Percentiles rank a stretch among this genome's conserved stretches.
Evolutionary conservation across 257 asterid species (phyloP).

Genomic region (Avicennia marina): DNA sequence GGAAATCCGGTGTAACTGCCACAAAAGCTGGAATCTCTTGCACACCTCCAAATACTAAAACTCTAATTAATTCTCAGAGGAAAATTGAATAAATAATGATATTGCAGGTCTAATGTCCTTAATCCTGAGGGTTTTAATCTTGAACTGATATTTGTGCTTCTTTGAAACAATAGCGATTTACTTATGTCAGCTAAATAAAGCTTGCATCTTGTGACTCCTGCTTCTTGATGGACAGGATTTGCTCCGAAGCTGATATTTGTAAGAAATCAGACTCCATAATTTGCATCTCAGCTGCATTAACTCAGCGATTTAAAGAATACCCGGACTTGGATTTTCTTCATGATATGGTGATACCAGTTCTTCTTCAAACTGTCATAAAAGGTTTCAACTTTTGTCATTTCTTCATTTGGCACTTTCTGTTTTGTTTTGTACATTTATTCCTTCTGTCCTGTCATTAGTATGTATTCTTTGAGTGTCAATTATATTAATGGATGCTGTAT

Average conservation of each 20-base stretch:
- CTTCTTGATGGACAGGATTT: slow-evolving; percentile 44
- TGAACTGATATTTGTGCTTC: background rate
- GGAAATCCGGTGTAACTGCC: too few relatives aligned
- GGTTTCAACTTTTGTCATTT: slow-evolving; percentile 37
- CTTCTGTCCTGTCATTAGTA: too few relatives aligned
- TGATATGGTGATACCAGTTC: slow-evolving; percentile 59
- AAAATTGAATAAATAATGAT: background rate
- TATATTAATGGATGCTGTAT: too few relatives aligned
- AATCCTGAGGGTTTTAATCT: background rate
- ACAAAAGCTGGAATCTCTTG: too few relatives aligned
- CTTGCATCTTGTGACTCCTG: too few relatives aligned
- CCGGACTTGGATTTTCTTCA: slow-evolving; percentile 47
- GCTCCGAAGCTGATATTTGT: slow-evolving; percentile 40
- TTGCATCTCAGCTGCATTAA: slow-evolving; percentile 60
- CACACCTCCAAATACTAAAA: too few relatives aligned
- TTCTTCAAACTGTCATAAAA: slow-evolving; percentile 73
- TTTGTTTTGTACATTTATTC: too few relatives aligned
- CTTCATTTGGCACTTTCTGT: background rate
- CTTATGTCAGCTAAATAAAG: too few relatives aligned
- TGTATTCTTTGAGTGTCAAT: too few relatives aligned
- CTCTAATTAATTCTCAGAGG: too few relatives aligned
- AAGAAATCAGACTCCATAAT: slow-evolving; percentile 24
- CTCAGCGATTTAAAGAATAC: slow-evolving; percentile 23
- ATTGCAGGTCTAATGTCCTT: slow-evolving; percentile 8
- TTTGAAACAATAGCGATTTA: too few relatives aligned